Evolutionary conservation across 257 asterid species (phyloP).

Genomic region (Avicennia marina): DNA sequence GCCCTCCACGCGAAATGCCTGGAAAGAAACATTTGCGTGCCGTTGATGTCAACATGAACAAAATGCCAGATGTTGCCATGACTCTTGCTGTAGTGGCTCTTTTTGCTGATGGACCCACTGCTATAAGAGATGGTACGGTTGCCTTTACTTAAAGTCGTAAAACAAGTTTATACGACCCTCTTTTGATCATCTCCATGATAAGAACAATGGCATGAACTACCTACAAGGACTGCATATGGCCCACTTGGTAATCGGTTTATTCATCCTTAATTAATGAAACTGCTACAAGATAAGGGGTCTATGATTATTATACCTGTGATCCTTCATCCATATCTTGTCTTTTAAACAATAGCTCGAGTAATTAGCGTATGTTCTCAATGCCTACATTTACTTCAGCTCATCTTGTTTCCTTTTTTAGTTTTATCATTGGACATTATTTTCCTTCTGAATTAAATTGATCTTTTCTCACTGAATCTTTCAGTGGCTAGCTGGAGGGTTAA

Average conservation of each 20-base stretch:
- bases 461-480: constrained; percentile 10
- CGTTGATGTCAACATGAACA: constrained; percentile 65
- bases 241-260: no score
- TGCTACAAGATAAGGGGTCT: background rate
- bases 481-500: constrained; percentile 85
- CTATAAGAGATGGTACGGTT: constrained; percentile 57
- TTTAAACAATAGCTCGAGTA: background rate
- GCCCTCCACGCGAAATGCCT: constrained; percentile 41
- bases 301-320: constrained; percentile 6
- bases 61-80: constrained; percentile 80
- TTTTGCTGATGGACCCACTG: constrained; percentile 64
- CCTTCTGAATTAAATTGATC: background rate
- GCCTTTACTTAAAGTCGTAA: background rate
- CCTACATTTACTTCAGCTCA: background rate
- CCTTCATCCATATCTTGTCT: constrained; percentile 12
- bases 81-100: constrained; percentile 74
- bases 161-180: no score
- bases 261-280: no score
- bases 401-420: constrained; percentile 2
- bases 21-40: constrained; percentile 52
- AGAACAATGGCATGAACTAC: no score
- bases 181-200: no score
- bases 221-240: no score
- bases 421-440: background rate
- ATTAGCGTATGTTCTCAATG: constrained; percentile 9